Evolutionary conservation across 495 filamentous ascomycete species (phyloP), one percentile per base, ranked within the genome.

Genomic region (Cetradonia linearis): DNA sequence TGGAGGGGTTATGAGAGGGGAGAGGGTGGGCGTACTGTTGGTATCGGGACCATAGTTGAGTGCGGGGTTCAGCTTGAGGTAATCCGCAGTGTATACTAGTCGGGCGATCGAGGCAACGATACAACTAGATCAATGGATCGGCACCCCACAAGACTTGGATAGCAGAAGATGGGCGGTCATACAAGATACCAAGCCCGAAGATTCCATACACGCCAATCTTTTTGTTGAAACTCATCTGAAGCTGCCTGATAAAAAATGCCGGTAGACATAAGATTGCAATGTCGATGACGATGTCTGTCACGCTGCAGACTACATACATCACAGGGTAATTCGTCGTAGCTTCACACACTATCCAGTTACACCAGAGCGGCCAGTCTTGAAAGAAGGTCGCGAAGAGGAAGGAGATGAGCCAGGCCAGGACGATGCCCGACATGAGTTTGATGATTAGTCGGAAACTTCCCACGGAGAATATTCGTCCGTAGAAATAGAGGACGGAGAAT

Each of bases 141-240:
- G 38, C 23, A 34, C n/a, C 7, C 2, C 27, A 5, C 5, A 16
- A 30, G 13, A 10, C 10, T 4, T 36, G n/a, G 38, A 10, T 54
- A 13, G 33, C 10, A 37, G 13, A 14, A 1, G 13, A 42, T 31
- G 1, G 36, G n/a, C n/a, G 16, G 5, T n/a, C 58, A 25, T 49
- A 64, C 58, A 65, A 62, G 20, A 61, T 42, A 13, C 63, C 63
- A 38, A 65, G 63, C 27, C 54, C 63, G 27, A 65, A 65, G 8
- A 65, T 42, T 1, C 53, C 47, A 27, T 34, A 34, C 14, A 65
- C 40, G 16, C 63, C 59, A 3, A 62, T 18, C 37, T 65, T 65
- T 31, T 52, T 23, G 7, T 55, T 52, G 11, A 23, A n/a, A 4
- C 23, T 58, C 53, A 62, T 62, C 8, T 65, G 54, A 10, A 65